Evolutionary conservation across 164 flowering plant species (phyloP).

Genomic region (Piper longum): DNA sequence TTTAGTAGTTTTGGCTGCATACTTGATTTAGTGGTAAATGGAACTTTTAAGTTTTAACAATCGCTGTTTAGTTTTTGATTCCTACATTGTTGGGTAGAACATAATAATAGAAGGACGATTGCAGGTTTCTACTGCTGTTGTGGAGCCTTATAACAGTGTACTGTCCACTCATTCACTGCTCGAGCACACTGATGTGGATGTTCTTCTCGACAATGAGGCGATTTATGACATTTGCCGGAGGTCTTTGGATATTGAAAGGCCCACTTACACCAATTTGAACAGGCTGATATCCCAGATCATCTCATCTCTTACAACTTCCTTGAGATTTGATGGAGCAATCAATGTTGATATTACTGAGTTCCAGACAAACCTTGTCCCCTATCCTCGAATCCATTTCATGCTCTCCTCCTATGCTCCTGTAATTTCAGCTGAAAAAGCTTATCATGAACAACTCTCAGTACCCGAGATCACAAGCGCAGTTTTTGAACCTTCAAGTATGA

Average conservation of each 20-base stretch:
- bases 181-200: constrained; percentile 83
- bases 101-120: background rate
- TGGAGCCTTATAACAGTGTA: constrained; percentile 94
- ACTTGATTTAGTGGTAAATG: background rate
- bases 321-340: constrained; percentile 90
- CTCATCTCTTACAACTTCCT: constrained; percentile 79
- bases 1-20: background rate
- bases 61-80: no score
- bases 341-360: constrained; percentile 86
- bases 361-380: constrained; percentile 89
- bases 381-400: constrained; percentile 94
- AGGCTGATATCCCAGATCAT: constrained; percentile 75
- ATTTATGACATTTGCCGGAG: constrained; percentile 81
- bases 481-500: constrained; percentile 95
- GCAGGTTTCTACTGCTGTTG: constrained; percentile 93
- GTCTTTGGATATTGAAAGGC: constrained; percentile 85
- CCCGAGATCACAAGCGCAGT: constrained; percentile 94
- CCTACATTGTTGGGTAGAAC: no score
- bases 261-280: constrained; percentile 81
- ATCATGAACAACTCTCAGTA: constrained; percentile 81
- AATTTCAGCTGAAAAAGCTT: constrained; percentile 83
- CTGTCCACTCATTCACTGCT: constrained; percentile 91
- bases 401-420: constrained; percentile 92
- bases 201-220: constrained; percentile 85
- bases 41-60: no score